phyloP scores from a whole-genome alignment of 2,329 filamentous ascomycete genomes.

The Fusarium sp. region DNA sequence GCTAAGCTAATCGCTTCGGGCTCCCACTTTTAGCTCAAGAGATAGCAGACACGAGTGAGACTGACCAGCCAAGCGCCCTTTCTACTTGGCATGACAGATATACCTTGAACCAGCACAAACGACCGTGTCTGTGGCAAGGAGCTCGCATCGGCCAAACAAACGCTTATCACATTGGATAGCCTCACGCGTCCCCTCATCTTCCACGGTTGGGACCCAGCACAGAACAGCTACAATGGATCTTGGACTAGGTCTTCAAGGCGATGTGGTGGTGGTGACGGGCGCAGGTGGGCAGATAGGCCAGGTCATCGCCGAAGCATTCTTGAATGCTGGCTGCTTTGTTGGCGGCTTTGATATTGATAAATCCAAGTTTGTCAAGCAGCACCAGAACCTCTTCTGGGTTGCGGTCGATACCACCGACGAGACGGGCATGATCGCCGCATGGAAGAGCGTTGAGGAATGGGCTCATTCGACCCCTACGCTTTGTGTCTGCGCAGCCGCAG shows the following conservation, averaged over 20 bases:
- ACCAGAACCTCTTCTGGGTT: not conserved
- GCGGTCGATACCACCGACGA: not conserved
- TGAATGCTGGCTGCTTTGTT: not conserved
- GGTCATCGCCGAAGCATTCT: not conserved
- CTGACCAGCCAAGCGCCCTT: fast-evolving
- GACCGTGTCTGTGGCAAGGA: not conserved
- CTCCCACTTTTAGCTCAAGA: not conserved
- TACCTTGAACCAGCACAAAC: not conserved
- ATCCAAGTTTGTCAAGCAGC: not conserved
- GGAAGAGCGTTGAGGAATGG: not conserved
- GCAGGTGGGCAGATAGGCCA: not conserved
- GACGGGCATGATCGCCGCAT: fast-evolving
- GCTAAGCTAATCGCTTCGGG: not conserved
- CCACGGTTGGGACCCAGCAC: fast-evolving
- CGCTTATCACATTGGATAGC: fast-evolving
- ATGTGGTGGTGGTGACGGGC: fast-evolving
- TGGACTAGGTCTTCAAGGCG: fast-evolving
- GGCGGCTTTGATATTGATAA: not conserved
- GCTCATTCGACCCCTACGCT: fast-evolving
- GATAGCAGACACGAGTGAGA: not conserved
- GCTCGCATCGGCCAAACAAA: not conserved
- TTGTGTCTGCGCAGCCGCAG: not conserved
- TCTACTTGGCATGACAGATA: fast-evolving
- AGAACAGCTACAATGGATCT: not conserved
- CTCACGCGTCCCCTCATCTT: not conserved